Base-by-base conservation (phyloP, 225 moss, liverwort and hornwort species). In the Marchantia polymorpha region DNA sequence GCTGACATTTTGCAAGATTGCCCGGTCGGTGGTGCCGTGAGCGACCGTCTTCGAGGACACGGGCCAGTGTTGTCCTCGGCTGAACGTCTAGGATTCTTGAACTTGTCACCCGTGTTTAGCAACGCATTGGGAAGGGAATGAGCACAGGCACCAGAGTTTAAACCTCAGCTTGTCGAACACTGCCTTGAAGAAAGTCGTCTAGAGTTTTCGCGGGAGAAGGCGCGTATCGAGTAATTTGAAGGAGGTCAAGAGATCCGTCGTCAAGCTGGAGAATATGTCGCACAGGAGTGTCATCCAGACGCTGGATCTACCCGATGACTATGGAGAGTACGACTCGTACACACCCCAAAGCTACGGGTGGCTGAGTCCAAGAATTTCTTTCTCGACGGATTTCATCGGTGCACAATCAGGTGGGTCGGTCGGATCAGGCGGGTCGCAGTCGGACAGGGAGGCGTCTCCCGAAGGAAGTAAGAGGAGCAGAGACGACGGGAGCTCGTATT, bases 201-300 rank as follows among this genome's bases (percentile, higher is more conserved):
- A 5, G 39, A 39, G 39, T 39, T 39, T 5, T 5, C 49, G 72
- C 23, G 23, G 49, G 16, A 72, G 19, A 16, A 17, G 72, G 48
- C 12, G 49, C 22, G 72, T 50, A 27, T 22, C 19, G 52, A 53
- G 25, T 25, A 9, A 27, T 73, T 73, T 4, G 51, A 12, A 1
- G 4, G 54, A 27, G 73, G 3, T 73, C 16, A 5, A 30, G 55
- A 29, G 30, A 25, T 19, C 14, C 29, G 75, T 52, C 25, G 55
- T 30, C 20, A 27, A 75, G 55, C 54, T 75, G 56, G 78, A 30
- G 19, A 80, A 82, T 10, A 86, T 86, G 86, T 78, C 83, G 59
- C 30, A 76, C 23, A 81, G 86, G 76, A 87, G 86, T 59, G 81
- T 87, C 2, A 87, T 87, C 49, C 81, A 87, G 66, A 84, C 86